Conservation (phyloP, 768 basidiomycete species). For the Tubosaeta brunneosetosa region DNA sequence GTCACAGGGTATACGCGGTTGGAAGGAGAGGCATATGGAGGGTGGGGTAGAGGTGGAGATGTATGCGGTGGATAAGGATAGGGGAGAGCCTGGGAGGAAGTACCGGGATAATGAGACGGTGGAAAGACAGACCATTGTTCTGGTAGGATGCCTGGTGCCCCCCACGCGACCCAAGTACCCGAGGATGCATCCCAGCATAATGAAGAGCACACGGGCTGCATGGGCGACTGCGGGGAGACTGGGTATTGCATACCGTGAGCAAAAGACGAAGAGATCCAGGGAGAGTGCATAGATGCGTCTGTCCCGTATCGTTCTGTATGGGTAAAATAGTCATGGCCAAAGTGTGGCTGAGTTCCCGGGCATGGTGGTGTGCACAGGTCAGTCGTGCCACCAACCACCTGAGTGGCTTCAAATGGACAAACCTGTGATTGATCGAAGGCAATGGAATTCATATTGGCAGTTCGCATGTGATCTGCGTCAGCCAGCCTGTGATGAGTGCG, state of each 20-base stretch:
- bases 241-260: constrained; percentile 29
- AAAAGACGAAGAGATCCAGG: constrained; percentile 27
- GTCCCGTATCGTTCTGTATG: constrained; percentile 20
- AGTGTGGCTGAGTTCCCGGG: constrained; percentile 21
- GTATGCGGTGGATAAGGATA: constrained; percentile 28
- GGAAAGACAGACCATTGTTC: constrained; percentile 31
- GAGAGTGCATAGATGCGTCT: constrained; percentile 20
- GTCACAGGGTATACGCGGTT: constrained; percentile 19
- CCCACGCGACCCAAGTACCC: constrained; percentile 29
- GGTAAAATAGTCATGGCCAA: constrained; percentile 24
- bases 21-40: constrained; percentile 14
- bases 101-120: constrained; percentile 24
- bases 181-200: constrained; percentile 29
- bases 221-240: constrained; percentile 24
- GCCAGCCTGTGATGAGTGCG: constrained; percentile 22
- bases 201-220: constrained; percentile 25
- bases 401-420: constrained; percentile 16
- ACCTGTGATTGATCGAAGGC: constrained; percentile 22
- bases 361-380: constrained; percentile 24
- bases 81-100: constrained; percentile 17
- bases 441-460: constrained; percentile 17
- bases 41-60: constrained; percentile 20
- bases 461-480: constrained; percentile 20
- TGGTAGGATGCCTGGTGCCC: constrained; percentile 19
- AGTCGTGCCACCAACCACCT: constrained; percentile 19